Conservation (phyloP, 2,329 filamentous ascomycete species). For the Sclerotinia minor region DNA sequence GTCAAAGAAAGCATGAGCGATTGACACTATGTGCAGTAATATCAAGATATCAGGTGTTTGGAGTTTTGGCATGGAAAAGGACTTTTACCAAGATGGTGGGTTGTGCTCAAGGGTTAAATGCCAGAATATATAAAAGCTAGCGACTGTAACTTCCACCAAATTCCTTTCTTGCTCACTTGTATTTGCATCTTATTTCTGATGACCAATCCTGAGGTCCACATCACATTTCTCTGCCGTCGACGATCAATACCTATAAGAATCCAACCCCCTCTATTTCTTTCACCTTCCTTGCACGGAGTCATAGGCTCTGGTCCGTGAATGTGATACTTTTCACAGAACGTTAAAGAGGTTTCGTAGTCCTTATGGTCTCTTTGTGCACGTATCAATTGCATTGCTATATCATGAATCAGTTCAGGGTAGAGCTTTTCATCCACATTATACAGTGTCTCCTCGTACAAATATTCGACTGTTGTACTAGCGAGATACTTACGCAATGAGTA, state of each 20-base stretch:
- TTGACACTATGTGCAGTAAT: conserved; percentile 27
- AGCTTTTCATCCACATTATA: background rate
- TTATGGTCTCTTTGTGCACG: background rate
- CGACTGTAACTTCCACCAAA: conserved; percentile 12
- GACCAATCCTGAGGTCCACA: background rate
- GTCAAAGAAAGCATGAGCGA: conserved; percentile 34
- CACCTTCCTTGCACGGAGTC: background rate
- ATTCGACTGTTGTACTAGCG: accelerated
- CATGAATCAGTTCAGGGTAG: background rate
- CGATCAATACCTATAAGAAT: background rate
- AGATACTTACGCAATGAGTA: background rate
- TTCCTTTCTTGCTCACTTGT: background rate
- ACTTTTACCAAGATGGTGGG: background rate
- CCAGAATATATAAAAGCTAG: background rate
- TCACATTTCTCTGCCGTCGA: no score
- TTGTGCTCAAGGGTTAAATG: conserved; percentile 13
- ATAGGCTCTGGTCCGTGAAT: background rate
- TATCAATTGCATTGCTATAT: background rate
- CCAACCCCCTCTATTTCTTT: no score
- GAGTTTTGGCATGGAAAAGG: conserved; percentile 27
- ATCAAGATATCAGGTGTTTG: conserved; percentile 32
- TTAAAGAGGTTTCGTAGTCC: background rate
- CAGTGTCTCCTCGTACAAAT: accelerated
- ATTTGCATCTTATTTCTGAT: background rate
- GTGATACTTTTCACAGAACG: background rate